Conservation (phyloP, 83 land plant genomes). For the Picea engelmannii region DNA sequence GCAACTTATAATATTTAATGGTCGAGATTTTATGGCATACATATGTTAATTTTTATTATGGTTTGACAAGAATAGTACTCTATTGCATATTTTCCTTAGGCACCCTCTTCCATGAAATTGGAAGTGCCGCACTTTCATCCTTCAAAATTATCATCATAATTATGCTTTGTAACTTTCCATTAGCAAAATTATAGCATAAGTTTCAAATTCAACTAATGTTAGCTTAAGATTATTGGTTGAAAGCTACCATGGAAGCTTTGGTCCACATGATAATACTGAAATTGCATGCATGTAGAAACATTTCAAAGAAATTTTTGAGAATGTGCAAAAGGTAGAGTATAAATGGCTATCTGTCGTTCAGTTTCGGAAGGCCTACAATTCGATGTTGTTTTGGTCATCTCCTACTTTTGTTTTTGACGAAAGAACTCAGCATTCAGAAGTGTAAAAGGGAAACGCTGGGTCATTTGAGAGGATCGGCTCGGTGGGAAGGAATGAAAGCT, state of each 20-base stretch:
- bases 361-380: constrained; percentile 55
- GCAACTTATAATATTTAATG: too few species aligned
- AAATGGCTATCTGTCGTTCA: constrained; percentile 72
- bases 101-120: constrained; percentile 68
- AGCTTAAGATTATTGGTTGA: constrained; percentile 74
- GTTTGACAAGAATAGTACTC: constrained; percentile 22
- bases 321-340: constrained; percentile 52
- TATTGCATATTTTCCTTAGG: constrained; percentile 67
- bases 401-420: constrained; percentile 76
- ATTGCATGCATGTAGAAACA: constrained; percentile 82
- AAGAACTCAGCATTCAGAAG: too few species aligned
- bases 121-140: constrained; percentile 67
- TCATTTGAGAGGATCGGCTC: too few species aligned
- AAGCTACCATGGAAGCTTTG: constrained; percentile 73
- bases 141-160: constrained; percentile 54
- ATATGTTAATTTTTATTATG: too few species aligned
- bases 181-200: constrained; percentile 71
- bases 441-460: too few species aligned
- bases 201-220: constrained; percentile 69
- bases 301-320: constrained; percentile 60
- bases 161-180: constrained; percentile 60
- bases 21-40: too few species aligned
- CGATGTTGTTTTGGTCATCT: constrained; percentile 73
- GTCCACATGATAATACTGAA: constrained; percentile 82
- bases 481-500: too few species aligned